A percentile compares a stretch with the other conserved stretches of the same genome.
phyloP scores from a whole-genome alignment of 1,284 basidiomycete species.

The Exobasidium cylindrosporum region DNA sequence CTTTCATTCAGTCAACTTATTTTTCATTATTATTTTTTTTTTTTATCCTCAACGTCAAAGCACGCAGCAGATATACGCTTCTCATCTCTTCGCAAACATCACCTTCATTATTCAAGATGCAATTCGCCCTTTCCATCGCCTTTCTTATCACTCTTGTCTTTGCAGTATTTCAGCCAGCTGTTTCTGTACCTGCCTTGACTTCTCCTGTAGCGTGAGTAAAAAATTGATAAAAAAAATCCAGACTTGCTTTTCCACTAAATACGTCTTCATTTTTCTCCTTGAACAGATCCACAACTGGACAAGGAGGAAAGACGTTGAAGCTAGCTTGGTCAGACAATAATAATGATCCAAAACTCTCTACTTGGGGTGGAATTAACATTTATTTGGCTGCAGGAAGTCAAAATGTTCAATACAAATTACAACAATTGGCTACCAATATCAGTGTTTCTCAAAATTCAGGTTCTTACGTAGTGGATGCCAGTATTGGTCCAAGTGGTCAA shows the following conservation, averaged over 20 bases:
- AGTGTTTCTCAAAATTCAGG: constrained; percentile 16
- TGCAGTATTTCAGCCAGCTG: constrained; percentile 66
- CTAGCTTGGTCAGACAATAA: constrained; percentile 46
- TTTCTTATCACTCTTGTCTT: constrained; percentile 66
- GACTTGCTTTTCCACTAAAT: too few relatives aligned
- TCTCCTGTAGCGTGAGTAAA: constrained; percentile 91
- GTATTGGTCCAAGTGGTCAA: constrained; percentile 31
- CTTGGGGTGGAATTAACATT: constrained; percentile 44
- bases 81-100: background rate
- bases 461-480: constrained; percentile 27
- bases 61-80: background rate
- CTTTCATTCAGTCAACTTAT: too few relatives aligned
- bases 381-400: constrained; percentile 42
- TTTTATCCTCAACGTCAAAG: too few relatives aligned
- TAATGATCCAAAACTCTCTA: constrained; percentile 23
- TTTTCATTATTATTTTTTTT: too few relatives aligned
- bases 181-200: background rate
- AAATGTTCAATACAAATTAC: constrained; percentile 45
- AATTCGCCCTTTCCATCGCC: constrained; percentile 15
- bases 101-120: background rate
- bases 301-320: constrained; percentile 27
- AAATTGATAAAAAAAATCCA: constrained; percentile 60
- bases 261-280: background rate
- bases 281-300: constrained; percentile 26
- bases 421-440: constrained; percentile 33